These are phyloP conservation scores for Terfezia boudieri DNA, from an alignment of 495 filamentous ascomycete species.

Conservation along the genomic window DNA sequence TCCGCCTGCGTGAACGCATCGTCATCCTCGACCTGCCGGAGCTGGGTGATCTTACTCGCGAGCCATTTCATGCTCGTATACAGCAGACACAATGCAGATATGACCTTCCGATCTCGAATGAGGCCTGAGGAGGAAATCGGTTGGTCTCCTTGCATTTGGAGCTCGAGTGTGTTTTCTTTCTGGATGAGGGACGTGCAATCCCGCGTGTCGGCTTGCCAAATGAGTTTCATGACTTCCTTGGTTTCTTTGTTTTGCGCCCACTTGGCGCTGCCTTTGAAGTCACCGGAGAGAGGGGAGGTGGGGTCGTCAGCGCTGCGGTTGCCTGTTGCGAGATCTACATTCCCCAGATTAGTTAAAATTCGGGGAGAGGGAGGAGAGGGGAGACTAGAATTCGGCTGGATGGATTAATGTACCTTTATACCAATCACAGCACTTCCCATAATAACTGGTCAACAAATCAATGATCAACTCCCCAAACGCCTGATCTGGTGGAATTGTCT, in stretches of 20 bases:
- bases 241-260: conserved; percentile 10
- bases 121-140: conserved; percentile 44
- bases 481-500: conserved; percentile 87
- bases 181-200: conserved; percentile 3
- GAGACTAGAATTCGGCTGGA: not conserved
- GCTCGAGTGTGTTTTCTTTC: conserved; percentile 16
- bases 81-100: conserved; percentile 62
- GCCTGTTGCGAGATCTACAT: not conserved
- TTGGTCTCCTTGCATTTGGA: conserved; percentile 36
- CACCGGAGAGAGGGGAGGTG: not conserved
- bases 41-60: conserved; percentile 46
- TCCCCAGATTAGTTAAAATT: not conserved
- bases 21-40: conserved; percentile 44
- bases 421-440: conserved; percentile 76
- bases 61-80: conserved; percentile 99
- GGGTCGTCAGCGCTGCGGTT: conserved; percentile 4
- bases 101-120: conserved; percentile 69
- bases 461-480: conserved; percentile 83
- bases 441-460: conserved; percentile 70
- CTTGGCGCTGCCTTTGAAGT: conserved; percentile 14
- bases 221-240: conserved; percentile 7
- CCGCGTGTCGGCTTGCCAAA: conserved; percentile 5
- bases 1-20: conserved; percentile 12
- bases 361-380: not conserved
- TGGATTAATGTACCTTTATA: conserved; percentile 38